Evolutionary conservation across 495 filamentous ascomycete genomes (phyloP).

Genomic region (Hypoxylon lenormandii): DNA sequence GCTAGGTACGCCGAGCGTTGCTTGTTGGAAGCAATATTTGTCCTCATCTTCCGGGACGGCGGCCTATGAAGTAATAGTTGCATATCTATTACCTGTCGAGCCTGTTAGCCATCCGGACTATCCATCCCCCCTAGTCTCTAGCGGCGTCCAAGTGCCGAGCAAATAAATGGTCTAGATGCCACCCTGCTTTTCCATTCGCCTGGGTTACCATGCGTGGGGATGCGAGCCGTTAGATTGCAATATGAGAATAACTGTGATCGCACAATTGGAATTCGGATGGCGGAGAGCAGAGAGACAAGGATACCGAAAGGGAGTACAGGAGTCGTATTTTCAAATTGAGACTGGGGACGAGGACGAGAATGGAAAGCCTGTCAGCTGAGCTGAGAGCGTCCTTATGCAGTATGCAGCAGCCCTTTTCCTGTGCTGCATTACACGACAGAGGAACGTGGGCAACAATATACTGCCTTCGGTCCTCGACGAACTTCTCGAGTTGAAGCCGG

Average conservation of each 20-base stretch:
- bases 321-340: slow-evolving; percentile 44
- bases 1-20: not conserved
- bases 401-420: slow-evolving; percentile 30
- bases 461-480: not conserved
- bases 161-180: slow-evolving; percentile 27
- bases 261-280: not conserved
- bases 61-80: slow-evolving; percentile 20
- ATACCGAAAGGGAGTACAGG: slow-evolving; percentile 25
- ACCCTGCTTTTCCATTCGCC: slow-evolving; percentile 17
- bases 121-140: slow-evolving; percentile 10
- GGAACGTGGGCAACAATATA: slow-evolving; percentile 21
- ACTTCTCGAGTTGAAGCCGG: slow-evolving; percentile 6
- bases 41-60: slow-evolving; percentile 2
- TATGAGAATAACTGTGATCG: slow-evolving; percentile 3
- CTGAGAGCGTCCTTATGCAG: slow-evolving; percentile 32
- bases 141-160: slow-evolving; percentile 36
- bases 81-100: slow-evolving; percentile 17
- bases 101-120: slow-evolving; percentile 11
- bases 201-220: slow-evolving; percentile 15
- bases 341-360: slow-evolving; percentile 37
- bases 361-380: slow-evolving; percentile 44
- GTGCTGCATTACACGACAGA: slow-evolving; percentile 31
- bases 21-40: slow-evolving; percentile 11
- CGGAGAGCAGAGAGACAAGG: not conserved
- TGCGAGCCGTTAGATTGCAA: slow-evolving; percentile 2